Percentiles rank a stretch among this genome's conserved stretches.
phyloP scores from a whole-genome alignment of 164 flowering plant species.

The Macadamia integrifolia region DNA sequence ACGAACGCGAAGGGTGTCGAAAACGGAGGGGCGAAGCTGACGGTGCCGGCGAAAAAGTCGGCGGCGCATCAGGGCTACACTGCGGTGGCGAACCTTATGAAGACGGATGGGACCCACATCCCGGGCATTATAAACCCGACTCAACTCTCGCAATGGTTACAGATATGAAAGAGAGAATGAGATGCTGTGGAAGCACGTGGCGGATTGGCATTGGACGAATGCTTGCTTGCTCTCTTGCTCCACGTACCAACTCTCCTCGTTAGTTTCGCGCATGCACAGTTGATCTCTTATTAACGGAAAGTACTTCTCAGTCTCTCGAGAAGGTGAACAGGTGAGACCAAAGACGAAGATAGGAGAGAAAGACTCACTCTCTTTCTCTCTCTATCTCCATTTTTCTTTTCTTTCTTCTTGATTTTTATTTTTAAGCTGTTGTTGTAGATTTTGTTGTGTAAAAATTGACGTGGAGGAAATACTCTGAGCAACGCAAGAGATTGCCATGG shows the following conservation, averaged over 20 bases:
- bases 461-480: no score
- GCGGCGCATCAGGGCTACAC: conserved; percentile 32
- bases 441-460: no score
- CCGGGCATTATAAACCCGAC: conserved; percentile 78
- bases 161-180: conserved; percentile 31
- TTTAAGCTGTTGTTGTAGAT: no score
- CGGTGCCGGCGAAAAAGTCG: neutral
- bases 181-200: neutral
- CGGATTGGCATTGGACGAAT: neutral
- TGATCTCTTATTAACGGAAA: no score
- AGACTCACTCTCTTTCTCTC: neutral
- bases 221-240: neutral
- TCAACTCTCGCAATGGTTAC: conserved; percentile 70
- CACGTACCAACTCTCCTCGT: neutral
- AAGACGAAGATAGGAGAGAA: neutral
- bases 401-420: no score
- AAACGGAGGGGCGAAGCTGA: neutral
- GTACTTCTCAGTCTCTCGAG: neutral
- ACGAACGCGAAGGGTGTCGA: neutral
- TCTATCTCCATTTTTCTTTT: neutral
- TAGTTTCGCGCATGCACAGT: neutral
- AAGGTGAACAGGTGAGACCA: neutral
- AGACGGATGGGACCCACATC: conserved; percentile 61
- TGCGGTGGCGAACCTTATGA: conserved; percentile 64
- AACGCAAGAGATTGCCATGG: no score